A percentile compares a stretch with the other conserved stretches of the same genome.
phyloP scores from a whole-genome alignment of 139 green algal species.

The Monoraphidium neglectum region DNA sequence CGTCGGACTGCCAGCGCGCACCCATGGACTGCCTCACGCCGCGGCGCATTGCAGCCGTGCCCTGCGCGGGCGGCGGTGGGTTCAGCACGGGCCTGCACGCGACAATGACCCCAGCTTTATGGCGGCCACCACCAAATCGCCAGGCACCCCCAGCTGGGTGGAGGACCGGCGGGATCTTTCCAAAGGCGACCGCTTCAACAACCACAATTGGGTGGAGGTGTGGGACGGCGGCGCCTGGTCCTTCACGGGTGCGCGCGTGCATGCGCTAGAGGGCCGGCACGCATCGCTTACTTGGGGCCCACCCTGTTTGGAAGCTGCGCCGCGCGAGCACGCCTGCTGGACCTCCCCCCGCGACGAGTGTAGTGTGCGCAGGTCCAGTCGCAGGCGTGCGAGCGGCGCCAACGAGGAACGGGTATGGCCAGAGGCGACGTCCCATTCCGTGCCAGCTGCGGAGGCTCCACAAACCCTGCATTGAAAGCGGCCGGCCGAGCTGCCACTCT shows the following conservation, averaged over 20 bases:
- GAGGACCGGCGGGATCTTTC: no score
- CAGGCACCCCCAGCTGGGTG: no score
- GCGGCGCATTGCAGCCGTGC: no score
- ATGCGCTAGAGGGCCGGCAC: not conserved
- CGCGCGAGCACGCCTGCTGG: not conserved
- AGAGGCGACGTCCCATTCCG: no score
- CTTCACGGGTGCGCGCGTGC: conserved; percentile 38
- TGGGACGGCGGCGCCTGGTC: conserved; percentile 46
- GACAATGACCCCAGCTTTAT: not conserved
- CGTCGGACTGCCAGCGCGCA: no score
- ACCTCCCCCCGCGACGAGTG: not conserved
- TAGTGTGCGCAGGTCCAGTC: not conserved
- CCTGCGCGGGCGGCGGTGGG: not conserved
- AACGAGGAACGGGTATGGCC: not conserved
- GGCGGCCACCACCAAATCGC: not conserved
- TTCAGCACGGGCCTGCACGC: not conserved
- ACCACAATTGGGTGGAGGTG: conserved; percentile 52
- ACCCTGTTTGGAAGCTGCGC: not conserved
- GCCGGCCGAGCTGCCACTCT: no score
- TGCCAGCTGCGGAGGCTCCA: no score
- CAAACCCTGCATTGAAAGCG: no score
- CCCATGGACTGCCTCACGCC: no score
- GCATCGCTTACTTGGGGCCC: not conserved
- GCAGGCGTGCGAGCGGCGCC: not conserved
- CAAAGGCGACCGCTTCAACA: conserved; percentile 24